These are phyloP conservation scores for Liquidambar formosana DNA, from an alignment of 164 flowering plant species.

Conservation along the genomic window DNA sequence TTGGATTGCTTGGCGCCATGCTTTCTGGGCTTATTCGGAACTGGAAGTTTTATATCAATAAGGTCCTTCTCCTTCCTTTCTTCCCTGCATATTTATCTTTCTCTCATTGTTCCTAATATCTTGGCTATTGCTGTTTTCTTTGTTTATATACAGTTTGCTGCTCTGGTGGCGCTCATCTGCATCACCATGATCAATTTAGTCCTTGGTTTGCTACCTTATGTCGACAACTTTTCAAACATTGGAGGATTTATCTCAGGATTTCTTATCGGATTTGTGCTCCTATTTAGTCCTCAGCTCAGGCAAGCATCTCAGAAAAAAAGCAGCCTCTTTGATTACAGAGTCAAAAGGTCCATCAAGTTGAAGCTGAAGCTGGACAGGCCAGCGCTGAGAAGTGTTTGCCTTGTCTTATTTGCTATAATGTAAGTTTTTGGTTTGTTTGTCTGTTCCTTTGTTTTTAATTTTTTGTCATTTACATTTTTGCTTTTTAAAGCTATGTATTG, in stretches of 20 bases:
- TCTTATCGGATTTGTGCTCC: conserved; percentile 65
- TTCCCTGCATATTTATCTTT: not conserved
- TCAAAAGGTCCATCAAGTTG: conserved; percentile 36
- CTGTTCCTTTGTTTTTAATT: no score
- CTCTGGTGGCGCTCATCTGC: conserved; percentile 34
- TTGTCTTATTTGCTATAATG: conserved; percentile 52
- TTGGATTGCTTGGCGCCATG: conserved; percentile 82
- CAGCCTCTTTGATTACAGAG: conserved; percentile 46
- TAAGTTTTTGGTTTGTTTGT: no score
- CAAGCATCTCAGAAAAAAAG: conserved; percentile 36
- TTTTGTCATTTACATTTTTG: not conserved
- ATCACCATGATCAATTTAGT: conserved; percentile 41
- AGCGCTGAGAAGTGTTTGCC: conserved; percentile 41
- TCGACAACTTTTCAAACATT: conserved; percentile 69
- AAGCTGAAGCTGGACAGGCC: conserved; percentile 68
- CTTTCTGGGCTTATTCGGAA: conserved; percentile 58
- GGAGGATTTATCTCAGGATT: conserved; percentile 73
- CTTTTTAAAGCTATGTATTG: not conserved
- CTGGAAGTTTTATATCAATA: conserved; percentile 63
- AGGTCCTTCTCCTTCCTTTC: conserved; percentile 39
- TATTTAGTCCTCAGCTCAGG: conserved; percentile 47
- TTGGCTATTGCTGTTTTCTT: not conserved
- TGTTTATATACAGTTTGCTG: conserved; percentile 49
- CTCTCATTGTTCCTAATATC: not conserved
- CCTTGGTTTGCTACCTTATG: conserved; percentile 70